phyloP scores from a whole-genome alignment of 73 alveolate species.

The Uronychia setigera region DNA sequence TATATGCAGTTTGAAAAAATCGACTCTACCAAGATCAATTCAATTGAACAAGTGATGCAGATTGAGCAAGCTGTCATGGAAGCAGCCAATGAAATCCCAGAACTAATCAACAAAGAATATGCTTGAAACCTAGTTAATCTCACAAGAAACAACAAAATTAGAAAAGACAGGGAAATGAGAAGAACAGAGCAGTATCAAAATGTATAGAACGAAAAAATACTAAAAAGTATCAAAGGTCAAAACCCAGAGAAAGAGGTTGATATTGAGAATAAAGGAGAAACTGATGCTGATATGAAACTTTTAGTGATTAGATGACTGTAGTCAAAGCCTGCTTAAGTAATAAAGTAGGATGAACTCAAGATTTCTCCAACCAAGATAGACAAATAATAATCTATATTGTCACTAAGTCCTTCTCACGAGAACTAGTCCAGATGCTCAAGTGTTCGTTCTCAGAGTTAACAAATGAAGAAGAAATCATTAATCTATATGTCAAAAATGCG shows the following conservation, averaged over 20 bases:
- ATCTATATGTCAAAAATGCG: background rate
- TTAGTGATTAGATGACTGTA: too few relatives aligned
- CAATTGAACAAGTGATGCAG: constrained; percentile 1
- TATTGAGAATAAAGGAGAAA: background rate
- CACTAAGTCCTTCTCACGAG: too few relatives aligned
- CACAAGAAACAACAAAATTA: background rate
- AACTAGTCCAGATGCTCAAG: too few relatives aligned
- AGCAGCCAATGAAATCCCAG: background rate
- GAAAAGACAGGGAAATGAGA: background rate
- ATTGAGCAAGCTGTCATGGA: background rate
- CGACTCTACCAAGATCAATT: background rate
- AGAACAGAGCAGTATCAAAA: background rate
- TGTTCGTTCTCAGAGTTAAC: too few relatives aligned
- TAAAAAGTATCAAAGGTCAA: background rate
- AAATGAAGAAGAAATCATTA: background rate
- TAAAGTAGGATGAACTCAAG: too few relatives aligned
- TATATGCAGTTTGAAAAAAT: background rate
- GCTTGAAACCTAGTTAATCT: background rate
- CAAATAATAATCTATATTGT: too few relatives aligned
- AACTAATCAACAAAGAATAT: background rate
- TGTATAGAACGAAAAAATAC: background rate
- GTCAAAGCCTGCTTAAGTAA: too few relatives aligned
- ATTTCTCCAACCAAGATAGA: too few relatives aligned
- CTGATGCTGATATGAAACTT: too few relatives aligned
- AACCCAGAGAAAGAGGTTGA: background rate